Base-by-base conservation (phyloP, 345 rosid species). In the Brassica rapa region DNA sequence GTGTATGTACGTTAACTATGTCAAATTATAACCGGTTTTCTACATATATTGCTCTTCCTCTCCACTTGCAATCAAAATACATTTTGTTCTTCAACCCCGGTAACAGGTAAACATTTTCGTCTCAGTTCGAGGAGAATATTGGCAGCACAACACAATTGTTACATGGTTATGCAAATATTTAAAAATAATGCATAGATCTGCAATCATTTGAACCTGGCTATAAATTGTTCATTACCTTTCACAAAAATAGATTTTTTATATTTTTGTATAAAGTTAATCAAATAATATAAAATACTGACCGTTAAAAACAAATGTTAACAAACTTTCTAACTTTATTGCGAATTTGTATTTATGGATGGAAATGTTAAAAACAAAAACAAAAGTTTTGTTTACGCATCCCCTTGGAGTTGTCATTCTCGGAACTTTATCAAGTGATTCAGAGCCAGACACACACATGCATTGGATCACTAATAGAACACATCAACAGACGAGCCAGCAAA, bases 381-480 rank as follows among this genome's bases (percentile, higher is more conserved):
- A 23, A 23, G 62, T 9, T 23, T 59, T 8, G 63, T 24, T 32
- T 15, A 66, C 69, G 33, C 15, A 23, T 11, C 33, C 11, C 27
- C 8, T 23, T 66, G 6, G 70, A 66, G 15, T 66, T 39, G 27
- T 35, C 27, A 37, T 33, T 37, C 51, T 65, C 8, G 15, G 29
- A 2, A 68, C 51, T 66, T 32, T 14, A 46, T 32, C 25, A 7
- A 49, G 74, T 35, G 55, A 37, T 39, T 71, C 9, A 59, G 55
- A 32, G 8, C 32, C 66, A 21, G 35, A 56, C 74, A 59, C 73
- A 56, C 30, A 56, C 56, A 71, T 71, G 27, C 55, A 71, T 23
- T 71, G 75, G 51, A 39, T 32, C 30, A 32, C 27, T 7, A 9
- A 2, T 59, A 9, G 68, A 72, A 25, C 76, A 56, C 61, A 56